Conservation (phyloP, 1,284 basidiomycete genomes). For the Rhodotorula sp. region DNA sequence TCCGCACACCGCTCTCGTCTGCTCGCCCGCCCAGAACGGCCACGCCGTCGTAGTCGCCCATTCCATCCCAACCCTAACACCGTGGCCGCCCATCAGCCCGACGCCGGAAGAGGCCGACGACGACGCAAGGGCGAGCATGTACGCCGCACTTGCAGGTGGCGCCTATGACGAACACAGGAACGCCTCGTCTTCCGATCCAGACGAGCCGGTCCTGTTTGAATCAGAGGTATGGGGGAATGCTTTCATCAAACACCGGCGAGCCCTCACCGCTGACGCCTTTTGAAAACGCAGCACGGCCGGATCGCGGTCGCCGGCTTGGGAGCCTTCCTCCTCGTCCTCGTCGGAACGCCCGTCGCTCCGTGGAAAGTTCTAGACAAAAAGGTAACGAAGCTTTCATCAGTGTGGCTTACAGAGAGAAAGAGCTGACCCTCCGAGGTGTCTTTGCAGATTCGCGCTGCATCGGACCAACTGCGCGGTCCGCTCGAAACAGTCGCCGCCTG, state of each 20-base stretch:
- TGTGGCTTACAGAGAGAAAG: no score
- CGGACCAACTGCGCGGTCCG: constrained; percentile 3
- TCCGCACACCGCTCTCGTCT: constrained; percentile 37
- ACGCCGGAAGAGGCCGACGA: background rate
- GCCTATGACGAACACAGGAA: constrained; percentile 22
- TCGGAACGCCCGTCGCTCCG: constrained; percentile 25
- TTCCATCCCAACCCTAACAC: constrained; percentile 1
- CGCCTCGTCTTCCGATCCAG: background rate
- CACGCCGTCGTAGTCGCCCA: constrained; percentile 26
- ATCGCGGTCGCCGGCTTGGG: constrained; percentile 15
- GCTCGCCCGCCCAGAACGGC: constrained; percentile 2
- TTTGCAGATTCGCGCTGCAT: constrained; percentile 9
- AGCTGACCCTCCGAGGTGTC: no score
- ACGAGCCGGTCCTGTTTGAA: constrained; percentile 26
- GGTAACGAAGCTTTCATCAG: constrained; percentile 5
- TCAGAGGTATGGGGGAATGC: constrained; percentile 20
- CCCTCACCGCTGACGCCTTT: background rate
- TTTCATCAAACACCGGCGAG: background rate
- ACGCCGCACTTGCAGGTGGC: constrained; percentile 28
- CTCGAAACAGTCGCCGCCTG: constrained; percentile 6
- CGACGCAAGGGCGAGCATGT: constrained; percentile 20
- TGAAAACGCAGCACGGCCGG: constrained; percentile 28
- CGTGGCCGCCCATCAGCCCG: constrained; percentile 8
- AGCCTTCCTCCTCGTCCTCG: constrained; percentile 35
- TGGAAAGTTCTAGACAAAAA: constrained; percentile 41